Conservation (phyloP, 768 basidiomycete species). For the Auriscalpium vulgare region DNA sequence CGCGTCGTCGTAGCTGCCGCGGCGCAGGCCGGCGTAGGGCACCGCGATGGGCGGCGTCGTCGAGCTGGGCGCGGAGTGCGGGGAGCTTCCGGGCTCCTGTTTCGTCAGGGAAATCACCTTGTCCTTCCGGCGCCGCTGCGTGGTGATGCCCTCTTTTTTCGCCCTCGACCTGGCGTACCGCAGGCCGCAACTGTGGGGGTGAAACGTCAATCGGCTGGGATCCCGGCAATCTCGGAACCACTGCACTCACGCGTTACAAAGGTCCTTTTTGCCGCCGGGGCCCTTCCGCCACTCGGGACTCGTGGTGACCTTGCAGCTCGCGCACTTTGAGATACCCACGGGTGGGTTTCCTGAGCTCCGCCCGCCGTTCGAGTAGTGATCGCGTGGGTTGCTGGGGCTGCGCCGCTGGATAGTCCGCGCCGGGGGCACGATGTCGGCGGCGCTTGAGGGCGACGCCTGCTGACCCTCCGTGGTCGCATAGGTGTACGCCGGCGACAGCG, state of each 20-base stretch:
- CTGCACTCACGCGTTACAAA: slow-evolving; percentile 79
- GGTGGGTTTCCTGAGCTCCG: slow-evolving; percentile 59
- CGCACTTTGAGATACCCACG: slow-evolving; percentile 62
- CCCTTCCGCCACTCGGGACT: slow-evolving; percentile 93
- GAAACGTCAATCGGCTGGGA: slow-evolving; percentile 15
- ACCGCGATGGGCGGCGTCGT: slow-evolving; percentile 29
- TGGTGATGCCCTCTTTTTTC: slow-evolving; percentile 70
- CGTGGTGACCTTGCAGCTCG: slow-evolving; percentile 71
- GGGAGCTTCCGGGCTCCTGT: slow-evolving; percentile 14
- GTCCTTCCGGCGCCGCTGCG: slow-evolving; percentile 60
- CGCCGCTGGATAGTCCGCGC: slow-evolving; percentile 38
- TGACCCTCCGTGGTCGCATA: slow-evolving; percentile 13
- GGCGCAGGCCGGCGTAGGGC: slow-evolving; percentile 39
- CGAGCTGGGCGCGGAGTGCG: slow-evolving; percentile 17
- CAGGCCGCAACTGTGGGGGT: slow-evolving; percentile 59
- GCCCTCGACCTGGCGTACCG: slow-evolving; percentile 83
- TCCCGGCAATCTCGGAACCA: slow-evolving; percentile 12
- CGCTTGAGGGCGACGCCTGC: slow-evolving; percentile 20
- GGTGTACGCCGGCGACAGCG: slow-evolving; percentile 17
- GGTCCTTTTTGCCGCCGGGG: slow-evolving; percentile 82
- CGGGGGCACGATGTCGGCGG: slow-evolving; percentile 44
- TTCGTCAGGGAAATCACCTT: slow-evolving; percentile 30
- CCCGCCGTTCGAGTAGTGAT: slow-evolving; percentile 35
- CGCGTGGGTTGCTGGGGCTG: slow-evolving; percentile 42
- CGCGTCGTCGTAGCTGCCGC: slow-evolving; percentile 36